phyloP scores from a whole-genome alignment of 1,284 basidiomycete genomes.

The Austropuccinia psidii region DNA sequence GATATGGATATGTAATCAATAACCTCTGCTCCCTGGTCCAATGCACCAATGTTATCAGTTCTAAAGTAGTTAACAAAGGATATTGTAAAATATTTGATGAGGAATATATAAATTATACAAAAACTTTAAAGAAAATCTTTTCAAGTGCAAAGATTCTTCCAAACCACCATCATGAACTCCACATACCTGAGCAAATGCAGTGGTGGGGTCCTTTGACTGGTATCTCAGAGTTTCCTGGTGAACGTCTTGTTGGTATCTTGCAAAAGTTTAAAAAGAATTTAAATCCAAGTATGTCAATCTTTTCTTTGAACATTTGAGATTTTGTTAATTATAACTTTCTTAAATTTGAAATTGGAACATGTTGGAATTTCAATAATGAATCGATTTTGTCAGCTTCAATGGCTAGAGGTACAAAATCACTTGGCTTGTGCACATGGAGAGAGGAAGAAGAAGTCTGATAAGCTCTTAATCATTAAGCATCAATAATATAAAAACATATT shows the following conservation, averaged over 20 bases:
- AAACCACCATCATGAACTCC: constrained; percentile 38
- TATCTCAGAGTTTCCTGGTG: constrained; percentile 37
- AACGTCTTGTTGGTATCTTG: constrained; percentile 33
- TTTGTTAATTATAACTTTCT: too few relatives aligned
- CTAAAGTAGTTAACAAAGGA: constrained; percentile 15
- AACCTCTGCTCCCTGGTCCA: constrained; percentile 36
- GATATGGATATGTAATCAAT: too few relatives aligned
- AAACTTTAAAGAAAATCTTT: constrained; percentile 1
- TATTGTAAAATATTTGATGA: background rate
- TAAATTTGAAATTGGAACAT: background rate
- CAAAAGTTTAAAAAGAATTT: constrained; percentile 36
- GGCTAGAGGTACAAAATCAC: background rate
- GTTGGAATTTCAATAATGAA: background rate
- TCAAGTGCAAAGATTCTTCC: constrained; percentile 15
- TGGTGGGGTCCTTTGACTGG: constrained; percentile 38
- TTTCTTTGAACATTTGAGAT: too few relatives aligned
- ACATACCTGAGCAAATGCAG: constrained; percentile 31
- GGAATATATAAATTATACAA: constrained; percentile 18
- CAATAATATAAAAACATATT: background rate
- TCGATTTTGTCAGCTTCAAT: background rate
- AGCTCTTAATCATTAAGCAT: background rate
- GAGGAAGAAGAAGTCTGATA: background rate
- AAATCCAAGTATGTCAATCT: too few relatives aligned
- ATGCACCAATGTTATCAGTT: constrained; percentile 34
- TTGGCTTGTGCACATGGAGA: background rate